A percentile compares a stretch with the other conserved stretches of the same genome.
Evolutionary conservation across 2,329 filamentous ascomycete species (phyloP).

Genomic region (Fusarium sp.): DNA sequence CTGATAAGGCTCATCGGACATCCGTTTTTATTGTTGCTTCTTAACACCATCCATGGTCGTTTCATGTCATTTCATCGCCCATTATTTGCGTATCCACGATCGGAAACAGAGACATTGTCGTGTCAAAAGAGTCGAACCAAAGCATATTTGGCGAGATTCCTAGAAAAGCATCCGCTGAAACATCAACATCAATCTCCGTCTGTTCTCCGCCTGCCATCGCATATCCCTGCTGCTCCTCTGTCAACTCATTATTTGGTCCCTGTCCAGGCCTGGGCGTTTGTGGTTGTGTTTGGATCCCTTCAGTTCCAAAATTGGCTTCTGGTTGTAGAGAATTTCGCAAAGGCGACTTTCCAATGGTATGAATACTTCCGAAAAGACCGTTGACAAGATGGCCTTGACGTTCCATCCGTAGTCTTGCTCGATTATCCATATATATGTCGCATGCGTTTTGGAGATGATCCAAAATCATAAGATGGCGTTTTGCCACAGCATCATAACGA

Average conservation of each 20-base stretch:
- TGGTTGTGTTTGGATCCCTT: not conserved
- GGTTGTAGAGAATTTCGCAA: not conserved
- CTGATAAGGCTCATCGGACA: not conserved
- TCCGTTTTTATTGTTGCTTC: not conserved
- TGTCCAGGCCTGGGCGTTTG: constrained; percentile 9
- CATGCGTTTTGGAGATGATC: constrained; percentile 45
- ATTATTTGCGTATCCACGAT: constrained; percentile 45
- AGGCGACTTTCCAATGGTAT: constrained; percentile 37
- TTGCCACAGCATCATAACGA: constrained; percentile 37
- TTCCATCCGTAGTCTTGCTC: constrained; percentile 44
- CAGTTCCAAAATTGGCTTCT: not conserved
- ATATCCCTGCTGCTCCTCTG: constrained; percentile 13
- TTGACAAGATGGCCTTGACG: constrained; percentile 44
- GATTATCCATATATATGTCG: constrained; percentile 42
- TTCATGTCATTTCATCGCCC: constrained; percentile 9
- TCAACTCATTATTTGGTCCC: not conserved
- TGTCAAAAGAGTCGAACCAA: constrained; percentile 47
- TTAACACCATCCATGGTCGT: not conserved
- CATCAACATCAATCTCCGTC: constrained; percentile 17
- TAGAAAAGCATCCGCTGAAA: constrained; percentile 39
- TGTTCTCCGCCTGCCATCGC: constrained; percentile 10
- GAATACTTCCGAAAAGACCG: constrained; percentile 43
- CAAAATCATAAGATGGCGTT: constrained; percentile 43
- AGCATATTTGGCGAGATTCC: constrained; percentile 46
- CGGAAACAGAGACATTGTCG: constrained; percentile 46